These are phyloP conservation scores for Fagopyrum esculentum DNA, from an alignment of 148 eudicot genomes.

Conservation along the genomic window DNA sequence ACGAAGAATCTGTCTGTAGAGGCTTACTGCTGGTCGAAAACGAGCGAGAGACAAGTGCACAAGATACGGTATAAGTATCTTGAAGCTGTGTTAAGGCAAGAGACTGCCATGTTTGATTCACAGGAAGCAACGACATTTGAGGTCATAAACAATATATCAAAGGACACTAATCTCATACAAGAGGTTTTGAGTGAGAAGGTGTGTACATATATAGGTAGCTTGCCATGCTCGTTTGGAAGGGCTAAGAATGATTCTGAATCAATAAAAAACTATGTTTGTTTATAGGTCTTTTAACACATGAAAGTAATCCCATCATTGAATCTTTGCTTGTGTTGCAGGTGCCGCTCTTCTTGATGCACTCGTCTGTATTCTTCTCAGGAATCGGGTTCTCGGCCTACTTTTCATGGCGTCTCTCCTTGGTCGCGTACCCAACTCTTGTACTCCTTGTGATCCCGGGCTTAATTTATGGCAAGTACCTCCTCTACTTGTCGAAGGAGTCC, in stretches of 20 bases:
- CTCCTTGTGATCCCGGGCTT: constrained; percentile 75
- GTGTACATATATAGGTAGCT: background rate
- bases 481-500: constrained; percentile 46
- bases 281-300: background rate
- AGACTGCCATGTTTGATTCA: constrained; percentile 90
- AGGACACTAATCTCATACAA: constrained; percentile 78
- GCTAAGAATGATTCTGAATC: no score
- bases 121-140: constrained; percentile 95
- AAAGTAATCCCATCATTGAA: background rate
- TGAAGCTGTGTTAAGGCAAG: constrained; percentile 86
- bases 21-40: constrained; percentile 95
- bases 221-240: no score
- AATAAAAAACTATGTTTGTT: no score
- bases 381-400: constrained; percentile 74
- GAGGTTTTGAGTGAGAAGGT: constrained; percentile 94
- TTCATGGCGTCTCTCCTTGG: constrained; percentile 78
- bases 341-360: constrained; percentile 81
- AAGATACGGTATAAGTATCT: constrained; percentile 73
- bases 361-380: constrained; percentile 78
- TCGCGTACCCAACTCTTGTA: constrained; percentile 71
- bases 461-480: constrained; percentile 69
- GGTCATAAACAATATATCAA: constrained; percentile 67
- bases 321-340: constrained; percentile 32
- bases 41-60: constrained; percentile 76
- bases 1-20: constrained; percentile 27